Conservation (phyloP, 106 monocot genomes). For the Allium fistulosum region DNA sequence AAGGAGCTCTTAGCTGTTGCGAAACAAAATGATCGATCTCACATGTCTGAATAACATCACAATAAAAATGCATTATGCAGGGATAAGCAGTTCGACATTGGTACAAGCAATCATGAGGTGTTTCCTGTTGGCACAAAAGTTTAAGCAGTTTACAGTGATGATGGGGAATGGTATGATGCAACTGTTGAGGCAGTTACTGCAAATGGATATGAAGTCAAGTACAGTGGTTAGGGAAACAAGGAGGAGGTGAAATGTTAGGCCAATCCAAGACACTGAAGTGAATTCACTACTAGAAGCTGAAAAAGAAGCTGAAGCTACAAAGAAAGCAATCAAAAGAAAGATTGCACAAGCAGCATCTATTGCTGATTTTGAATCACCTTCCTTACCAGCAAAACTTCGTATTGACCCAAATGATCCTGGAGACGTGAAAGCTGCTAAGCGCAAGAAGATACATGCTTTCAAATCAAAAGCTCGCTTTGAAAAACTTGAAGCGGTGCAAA, state of each 20-base stretch:
- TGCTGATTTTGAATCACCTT: conserved; percentile 56
- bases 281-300: conserved; percentile 86
- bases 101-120: no score
- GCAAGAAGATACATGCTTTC: conserved; percentile 99
- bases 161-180: no score
- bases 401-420: conserved; percentile 91
- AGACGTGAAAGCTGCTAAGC: conserved; percentile 85
- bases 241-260: conserved; percentile 31
- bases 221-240: no score
- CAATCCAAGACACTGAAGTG: conserved; percentile 30
- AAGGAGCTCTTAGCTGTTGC: conserved; percentile 56
- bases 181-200: no score
- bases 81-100: conserved; percentile 7
- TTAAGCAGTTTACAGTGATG: no score
- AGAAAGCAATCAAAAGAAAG: conserved; percentile 79
- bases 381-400: conserved; percentile 66
- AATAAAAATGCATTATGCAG: conserved; percentile 13
- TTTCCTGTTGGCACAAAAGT: no score
- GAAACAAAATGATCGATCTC: conserved; percentile 21
- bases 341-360: conserved; percentile 73
- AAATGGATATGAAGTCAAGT: no score
- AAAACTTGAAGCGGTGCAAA: conserved; percentile 84
- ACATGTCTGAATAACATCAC: no score
- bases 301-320: conserved; percentile 77
- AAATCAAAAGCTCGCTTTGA: conserved; percentile 92